These are phyloP conservation scores for Hemileccinum rubropunctum DNA, from an alignment of 768 basidiomycete genomes.

Conservation along the genomic window DNA sequence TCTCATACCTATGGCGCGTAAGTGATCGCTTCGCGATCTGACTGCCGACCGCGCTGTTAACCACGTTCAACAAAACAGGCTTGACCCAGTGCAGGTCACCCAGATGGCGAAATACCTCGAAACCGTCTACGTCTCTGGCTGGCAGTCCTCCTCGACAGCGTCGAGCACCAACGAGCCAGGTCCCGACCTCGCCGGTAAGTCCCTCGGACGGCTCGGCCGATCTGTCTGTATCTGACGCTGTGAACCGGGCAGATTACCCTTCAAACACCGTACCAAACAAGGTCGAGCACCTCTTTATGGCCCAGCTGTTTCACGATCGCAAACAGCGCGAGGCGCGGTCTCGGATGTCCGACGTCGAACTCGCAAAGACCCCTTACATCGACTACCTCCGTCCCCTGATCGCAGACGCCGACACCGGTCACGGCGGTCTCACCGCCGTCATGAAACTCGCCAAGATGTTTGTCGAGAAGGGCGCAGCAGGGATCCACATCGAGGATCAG, in stretches of 20 bases:
- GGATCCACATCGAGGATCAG: slow-evolving; percentile 97
- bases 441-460: slow-evolving; percentile 99
- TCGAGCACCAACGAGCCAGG: slow-evolving; percentile 94
- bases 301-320: slow-evolving; percentile 98
- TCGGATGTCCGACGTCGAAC: slow-evolving; percentile 64
- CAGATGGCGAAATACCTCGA: slow-evolving; percentile 99
- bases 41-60: not conserved
- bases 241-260: slow-evolving; percentile 71
- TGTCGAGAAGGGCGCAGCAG: slow-evolving; percentile 97
- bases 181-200: slow-evolving; percentile 91
- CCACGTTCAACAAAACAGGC: slow-evolving; percentile 44
- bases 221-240: slow-evolving; percentile 4
- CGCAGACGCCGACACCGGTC: slow-evolving; percentile 97
- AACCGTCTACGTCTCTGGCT: slow-evolving; percentile 97
- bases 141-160: slow-evolving; percentile 93
- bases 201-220: too few relatives aligned
- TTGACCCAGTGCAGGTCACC: slow-evolving; percentile 96
- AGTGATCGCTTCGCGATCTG: slow-evolving; percentile 38
- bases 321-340: slow-evolving; percentile 88
- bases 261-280: slow-evolving; percentile 99
- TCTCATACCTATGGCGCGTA: slow-evolving; percentile 99
- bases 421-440: slow-evolving; percentile 95
- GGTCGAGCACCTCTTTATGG: slow-evolving; percentile 97
- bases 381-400: slow-evolving; percentile 95
- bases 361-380: slow-evolving; percentile 63